Conservation (phyloP, 176 grass and related monocot genomes). For the Aechmea fasciata region DNA sequence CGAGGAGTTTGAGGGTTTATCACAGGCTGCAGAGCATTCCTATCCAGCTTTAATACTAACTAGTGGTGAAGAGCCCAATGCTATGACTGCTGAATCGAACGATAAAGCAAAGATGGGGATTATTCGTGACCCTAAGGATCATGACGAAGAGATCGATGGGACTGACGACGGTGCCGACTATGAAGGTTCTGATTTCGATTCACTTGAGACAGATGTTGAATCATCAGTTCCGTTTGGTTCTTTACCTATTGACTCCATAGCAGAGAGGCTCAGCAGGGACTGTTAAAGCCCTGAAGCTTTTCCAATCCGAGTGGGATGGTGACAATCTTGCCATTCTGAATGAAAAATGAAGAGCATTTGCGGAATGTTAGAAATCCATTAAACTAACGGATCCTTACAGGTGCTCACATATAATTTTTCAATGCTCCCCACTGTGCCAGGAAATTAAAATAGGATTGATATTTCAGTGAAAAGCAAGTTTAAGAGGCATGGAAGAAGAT, state of each 20-base stretch:
- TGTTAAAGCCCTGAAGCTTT: constrained; percentile 11
- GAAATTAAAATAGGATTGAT: background rate
- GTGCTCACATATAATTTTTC: background rate
- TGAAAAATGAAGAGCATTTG: no score
- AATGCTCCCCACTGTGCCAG: background rate
- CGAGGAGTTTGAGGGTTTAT: constrained; percentile 53
- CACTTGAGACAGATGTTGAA: constrained; percentile 36
- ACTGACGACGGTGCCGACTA: constrained; percentile 14
- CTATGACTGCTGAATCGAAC: constrained; percentile 14
- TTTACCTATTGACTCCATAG: constrained; percentile 48
- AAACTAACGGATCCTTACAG: no score
- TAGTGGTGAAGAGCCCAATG: constrained; percentile 17
- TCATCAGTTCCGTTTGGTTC: constrained; percentile 44
- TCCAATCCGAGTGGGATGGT: background rate
- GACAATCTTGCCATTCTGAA: no score
- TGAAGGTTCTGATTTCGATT: constrained; percentile 27
- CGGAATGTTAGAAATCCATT: no score
- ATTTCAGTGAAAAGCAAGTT: background rate
- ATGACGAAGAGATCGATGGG: constrained; percentile 7
- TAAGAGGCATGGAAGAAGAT: background rate
- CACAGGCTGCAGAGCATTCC: constrained; percentile 58
- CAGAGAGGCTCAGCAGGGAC: constrained; percentile 32
- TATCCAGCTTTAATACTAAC: constrained; percentile 58
- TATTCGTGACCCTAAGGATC: constrained; percentile 17
- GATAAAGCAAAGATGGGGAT: constrained; percentile 19